Conservation (phyloP, 331 rosid species). For the Rhamnella rubrinervis region DNA sequence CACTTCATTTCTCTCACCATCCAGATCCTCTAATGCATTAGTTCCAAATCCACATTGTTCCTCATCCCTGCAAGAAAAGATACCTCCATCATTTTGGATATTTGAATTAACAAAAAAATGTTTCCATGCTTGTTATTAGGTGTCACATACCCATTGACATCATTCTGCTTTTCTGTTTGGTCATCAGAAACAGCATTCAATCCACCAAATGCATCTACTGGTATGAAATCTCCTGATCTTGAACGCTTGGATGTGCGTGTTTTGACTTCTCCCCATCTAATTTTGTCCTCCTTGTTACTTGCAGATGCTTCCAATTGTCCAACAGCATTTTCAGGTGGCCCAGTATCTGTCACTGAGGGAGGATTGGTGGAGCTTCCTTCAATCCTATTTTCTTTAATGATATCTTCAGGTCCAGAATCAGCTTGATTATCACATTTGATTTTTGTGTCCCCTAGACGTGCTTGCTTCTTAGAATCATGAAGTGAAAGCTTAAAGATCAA, state of each 20-base stretch:
- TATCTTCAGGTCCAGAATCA: conserved; percentile 41
- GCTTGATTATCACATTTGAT: conserved; percentile 31
- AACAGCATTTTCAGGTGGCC: conserved; percentile 22
- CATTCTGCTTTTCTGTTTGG: conserved; percentile 26
- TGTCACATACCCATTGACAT: conserved; percentile 34
- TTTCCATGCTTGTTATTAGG: conserved; percentile 10
- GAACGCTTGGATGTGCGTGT: conserved; percentile 31
- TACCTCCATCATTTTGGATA: conserved; percentile 3
- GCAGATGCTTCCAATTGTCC: conserved; percentile 29
- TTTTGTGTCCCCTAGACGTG: conserved; percentile 35
- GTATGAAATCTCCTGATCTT: conserved; percentile 36
- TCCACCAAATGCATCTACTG: conserved; percentile 30
- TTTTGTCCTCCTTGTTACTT: conserved; percentile 34
- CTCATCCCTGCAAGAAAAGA: too few species aligned
- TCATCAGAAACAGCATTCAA: conserved; percentile 23
- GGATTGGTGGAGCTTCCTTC: conserved; percentile 28
- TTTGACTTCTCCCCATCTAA: conserved; percentile 36
- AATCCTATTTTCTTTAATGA: conserved; percentile 20
- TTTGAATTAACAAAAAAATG: conserved; percentile 15
- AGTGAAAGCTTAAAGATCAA: conserved; percentile 65
- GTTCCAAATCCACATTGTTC: conserved; percentile 1
- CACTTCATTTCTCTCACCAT: conserved; percentile 27
- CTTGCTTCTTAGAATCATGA: conserved; percentile 59
- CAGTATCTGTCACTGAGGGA: conserved; percentile 24
- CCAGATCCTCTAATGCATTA: conserved; percentile 20